A percentile compares a stretch with the other conserved stretches of the same genome.
Conservation (phyloP, 2,329 filamentous ascomycete species). For the Xylaria sp. region DNA sequence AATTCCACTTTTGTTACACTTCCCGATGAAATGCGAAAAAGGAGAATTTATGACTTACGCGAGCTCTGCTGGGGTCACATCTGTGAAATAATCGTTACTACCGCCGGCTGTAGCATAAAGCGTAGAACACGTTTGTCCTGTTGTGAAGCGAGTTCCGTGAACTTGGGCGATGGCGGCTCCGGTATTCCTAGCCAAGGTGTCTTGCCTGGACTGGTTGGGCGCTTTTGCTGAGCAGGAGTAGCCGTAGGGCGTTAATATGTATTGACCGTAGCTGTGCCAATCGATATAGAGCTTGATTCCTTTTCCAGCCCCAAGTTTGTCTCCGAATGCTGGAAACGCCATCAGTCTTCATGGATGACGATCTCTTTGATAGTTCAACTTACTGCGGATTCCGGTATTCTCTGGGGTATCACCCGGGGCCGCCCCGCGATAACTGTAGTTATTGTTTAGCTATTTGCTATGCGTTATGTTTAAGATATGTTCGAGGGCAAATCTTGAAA, state of each 20-base stretch:
- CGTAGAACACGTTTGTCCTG: constrained; percentile 52
- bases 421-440: constrained; percentile 55
- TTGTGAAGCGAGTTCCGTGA: constrained; percentile 49
- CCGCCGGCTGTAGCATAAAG: constrained; percentile 48
- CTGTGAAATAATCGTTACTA: constrained; percentile 48
- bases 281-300: constrained; percentile 47
- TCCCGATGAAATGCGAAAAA: background rate
- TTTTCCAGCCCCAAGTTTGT: constrained; percentile 52
- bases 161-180: constrained; percentile 39
- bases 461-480: background rate
- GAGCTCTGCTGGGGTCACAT: constrained; percentile 42
- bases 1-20: constrained; percentile 4
- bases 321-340: constrained; percentile 56
- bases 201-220: constrained; percentile 41
- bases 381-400: constrained; percentile 53
- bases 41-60: constrained; percentile 38
- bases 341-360: constrained; percentile 22
- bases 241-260: constrained; percentile 45
- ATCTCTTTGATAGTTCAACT: constrained; percentile 7
- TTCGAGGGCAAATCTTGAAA: background rate
- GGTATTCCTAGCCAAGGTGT: constrained; percentile 50
- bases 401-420: constrained; percentile 59
- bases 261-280: constrained; percentile 47
- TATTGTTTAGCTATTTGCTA: constrained; percentile 13
- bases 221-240: constrained; percentile 44